Evolutionary conservation across 1,284 basidiomycete species (phyloP).

Genomic region (Pyrrhoderma noxium): DNA sequence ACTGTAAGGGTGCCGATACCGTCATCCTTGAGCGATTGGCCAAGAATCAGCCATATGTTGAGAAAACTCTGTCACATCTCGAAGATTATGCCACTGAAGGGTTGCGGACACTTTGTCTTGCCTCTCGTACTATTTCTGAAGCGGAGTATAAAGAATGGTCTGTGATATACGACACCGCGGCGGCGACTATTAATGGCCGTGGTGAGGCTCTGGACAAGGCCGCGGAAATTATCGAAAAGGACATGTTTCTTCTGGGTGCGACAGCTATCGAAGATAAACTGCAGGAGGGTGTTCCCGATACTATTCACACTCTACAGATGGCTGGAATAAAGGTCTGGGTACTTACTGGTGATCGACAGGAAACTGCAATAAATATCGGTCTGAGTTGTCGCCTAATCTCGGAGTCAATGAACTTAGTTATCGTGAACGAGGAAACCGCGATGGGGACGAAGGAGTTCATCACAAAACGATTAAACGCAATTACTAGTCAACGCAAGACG

Average conservation of each 20-base stretch:
- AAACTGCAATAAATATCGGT: slow-evolving; percentile 99
- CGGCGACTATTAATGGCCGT: slow-evolving; percentile 86
- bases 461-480: slow-evolving; percentile 80
- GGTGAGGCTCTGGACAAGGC: slow-evolving; percentile 92
- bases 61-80: slow-evolving; percentile 84
- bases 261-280: slow-evolving; percentile 99
- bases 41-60: slow-evolving; percentile 78
- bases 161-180: slow-evolving; percentile 83
- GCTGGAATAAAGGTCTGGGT: slow-evolving; percentile 99
- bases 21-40: slow-evolving; percentile 88
- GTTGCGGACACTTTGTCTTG: slow-evolving; percentile 92
- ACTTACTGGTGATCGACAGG: slow-evolving; percentile 94
- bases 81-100: slow-evolving; percentile 98
- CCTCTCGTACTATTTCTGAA: slow-evolving; percentile 86
- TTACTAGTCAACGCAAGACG: slow-evolving; percentile 85
- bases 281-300: slow-evolving; percentile 97
- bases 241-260: slow-evolving; percentile 87
- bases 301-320: slow-evolving; percentile 95
- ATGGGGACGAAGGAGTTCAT: slow-evolving; percentile 84
- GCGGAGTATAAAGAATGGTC: slow-evolving; percentile 91
- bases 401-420: slow-evolving; percentile 96
- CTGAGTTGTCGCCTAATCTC: slow-evolving; percentile 95
- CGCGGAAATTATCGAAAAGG: slow-evolving; percentile 93
- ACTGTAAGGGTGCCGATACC: slow-evolving; percentile 97
- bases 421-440: slow-evolving; percentile 87